Conservation (phyloP, 1,284 basidiomycete species). For the Sanghuangporus weigelae region DNA sequence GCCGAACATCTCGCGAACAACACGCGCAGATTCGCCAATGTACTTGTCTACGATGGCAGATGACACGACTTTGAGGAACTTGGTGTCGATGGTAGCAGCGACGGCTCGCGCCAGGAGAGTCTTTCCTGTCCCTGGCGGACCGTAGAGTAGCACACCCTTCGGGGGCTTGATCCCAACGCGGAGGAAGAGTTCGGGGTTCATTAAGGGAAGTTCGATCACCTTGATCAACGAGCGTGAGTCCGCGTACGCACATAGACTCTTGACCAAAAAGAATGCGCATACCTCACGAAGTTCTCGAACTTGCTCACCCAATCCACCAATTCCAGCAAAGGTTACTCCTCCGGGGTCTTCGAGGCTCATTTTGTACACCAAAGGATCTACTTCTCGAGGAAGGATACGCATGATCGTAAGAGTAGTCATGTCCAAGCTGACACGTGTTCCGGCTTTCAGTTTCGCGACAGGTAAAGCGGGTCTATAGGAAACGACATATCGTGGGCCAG, state of each 20-base stretch:
- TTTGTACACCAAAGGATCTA: constrained; percentile 98
- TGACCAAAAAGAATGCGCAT: constrained; percentile 21
- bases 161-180: constrained; percentile 96
- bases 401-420: constrained; percentile 99
- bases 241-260: not conserved
- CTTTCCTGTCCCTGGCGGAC: constrained; percentile 94
- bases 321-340: constrained; percentile 93
- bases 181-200: constrained; percentile 93
- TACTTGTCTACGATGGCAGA: constrained; percentile 99
- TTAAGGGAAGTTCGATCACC: constrained; percentile 94
- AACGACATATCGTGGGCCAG: constrained; percentile 98
- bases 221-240: constrained; percentile 25
- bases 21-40: constrained; percentile 94
- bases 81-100: constrained; percentile 92
- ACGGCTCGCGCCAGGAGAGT: constrained; percentile 94
- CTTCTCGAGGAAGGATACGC: constrained; percentile 96
- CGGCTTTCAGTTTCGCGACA: constrained; percentile 89
- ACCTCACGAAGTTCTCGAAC: constrained; percentile 95
- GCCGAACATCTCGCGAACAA: constrained; percentile 98
- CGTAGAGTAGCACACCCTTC: constrained; percentile 90
- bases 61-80: constrained; percentile 98
- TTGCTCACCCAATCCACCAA: constrained; percentile 95
- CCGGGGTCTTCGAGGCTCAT: constrained; percentile 99
- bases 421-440: constrained; percentile 94
- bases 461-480: constrained; percentile 93